Evolutionary conservation across 371 early-diverging fungal species (phyloP).

Genomic region (Lichtheimia ornata): DNA sequence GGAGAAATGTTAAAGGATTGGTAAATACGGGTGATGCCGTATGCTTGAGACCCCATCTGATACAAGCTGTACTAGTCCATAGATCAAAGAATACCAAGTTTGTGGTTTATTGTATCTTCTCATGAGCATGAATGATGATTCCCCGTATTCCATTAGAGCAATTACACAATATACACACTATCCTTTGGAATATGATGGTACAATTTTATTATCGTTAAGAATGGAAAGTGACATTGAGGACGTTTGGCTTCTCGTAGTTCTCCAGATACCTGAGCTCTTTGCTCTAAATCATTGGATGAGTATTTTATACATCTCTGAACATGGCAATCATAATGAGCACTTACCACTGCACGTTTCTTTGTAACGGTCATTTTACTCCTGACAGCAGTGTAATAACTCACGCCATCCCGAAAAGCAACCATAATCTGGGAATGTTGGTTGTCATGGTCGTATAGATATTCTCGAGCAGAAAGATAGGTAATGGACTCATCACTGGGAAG

Average conservation of each 20-base stretch:
- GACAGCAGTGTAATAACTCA: conserved; percentile 31
- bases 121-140: too few relatives aligned
- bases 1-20: too few relatives aligned
- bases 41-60: too few relatives aligned
- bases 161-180: too few relatives aligned
- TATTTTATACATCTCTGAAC: not conserved
- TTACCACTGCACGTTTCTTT: conserved; percentile 49
- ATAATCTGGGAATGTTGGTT: conserved; percentile 30
- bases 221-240: conserved; percentile 30
- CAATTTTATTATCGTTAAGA: too few relatives aligned
- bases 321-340: not conserved
- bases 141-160: too few relatives aligned
- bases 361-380: conserved; percentile 40
- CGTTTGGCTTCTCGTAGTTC: conserved; percentile 42
- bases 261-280: conserved; percentile 27
- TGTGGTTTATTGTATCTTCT: too few relatives aligned
- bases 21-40: too few relatives aligned
- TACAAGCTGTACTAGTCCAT: too few relatives aligned
- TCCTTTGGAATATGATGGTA: too few relatives aligned
- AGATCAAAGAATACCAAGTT: too few relatives aligned
- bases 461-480: conserved; percentile 39
- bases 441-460: conserved; percentile 45
- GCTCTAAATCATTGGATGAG: conserved; percentile 13
- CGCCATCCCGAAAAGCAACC: conserved; percentile 30
- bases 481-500: conserved; percentile 20